Conservation (phyloP, 495 filamentous ascomycete genomes). For the Penicillium pulvis region DNA sequence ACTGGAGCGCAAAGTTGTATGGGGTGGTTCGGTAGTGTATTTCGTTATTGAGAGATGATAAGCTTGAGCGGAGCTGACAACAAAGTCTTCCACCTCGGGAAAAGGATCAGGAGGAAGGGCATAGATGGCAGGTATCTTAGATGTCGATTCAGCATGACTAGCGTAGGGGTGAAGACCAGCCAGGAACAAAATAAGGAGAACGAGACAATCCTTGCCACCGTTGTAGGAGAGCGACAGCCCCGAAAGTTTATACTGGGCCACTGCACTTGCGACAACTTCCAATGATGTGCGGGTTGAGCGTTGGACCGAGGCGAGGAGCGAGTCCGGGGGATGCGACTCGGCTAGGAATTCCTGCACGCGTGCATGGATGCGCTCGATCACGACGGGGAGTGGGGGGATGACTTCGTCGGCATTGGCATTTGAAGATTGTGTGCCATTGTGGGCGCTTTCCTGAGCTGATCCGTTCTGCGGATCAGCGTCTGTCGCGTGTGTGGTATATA, state of each 20-base stretch:
- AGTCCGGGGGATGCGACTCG: slow-evolving; percentile 54
- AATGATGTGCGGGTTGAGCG: slow-evolving; percentile 70
- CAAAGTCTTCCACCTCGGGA: slow-evolving; percentile 81
- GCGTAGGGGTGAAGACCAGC: slow-evolving; percentile 55
- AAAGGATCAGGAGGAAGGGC: slow-evolving; percentile 83
- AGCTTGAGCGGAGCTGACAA: slow-evolving; percentile 55
- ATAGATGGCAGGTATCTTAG: slow-evolving; percentile 76
- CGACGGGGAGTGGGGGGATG: slow-evolving; percentile 33
- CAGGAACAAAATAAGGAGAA: slow-evolving; percentile 87
- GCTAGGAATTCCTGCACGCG: slow-evolving; percentile 71
- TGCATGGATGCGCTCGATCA: slow-evolving; percentile 63
- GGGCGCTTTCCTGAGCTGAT: slow-evolving; percentile 7
- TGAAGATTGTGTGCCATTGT: slow-evolving; percentile 11
- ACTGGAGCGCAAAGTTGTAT: slow-evolving; percentile 57
- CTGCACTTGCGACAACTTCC: slow-evolving; percentile 68
- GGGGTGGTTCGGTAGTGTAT: slow-evolving; percentile 62
- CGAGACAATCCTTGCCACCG: slow-evolving; percentile 96
- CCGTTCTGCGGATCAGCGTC: slow-evolving; percentile 11
- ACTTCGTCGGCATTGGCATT: not conserved
- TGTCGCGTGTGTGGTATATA: slow-evolving; percentile 10
- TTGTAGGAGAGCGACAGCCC: slow-evolving; percentile 94
- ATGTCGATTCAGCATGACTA: slow-evolving; percentile 7
- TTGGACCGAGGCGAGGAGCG: slow-evolving; percentile 66
- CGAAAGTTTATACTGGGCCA: slow-evolving; percentile 70
- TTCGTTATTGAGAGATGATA: slow-evolving; percentile 80